Percentiles rank a stretch among this genome's conserved stretches.
Evolutionary conservation across 371 early-diverging fungal species (phyloP).

Genomic region (Dipsacomyces acuminosporus): DNA sequence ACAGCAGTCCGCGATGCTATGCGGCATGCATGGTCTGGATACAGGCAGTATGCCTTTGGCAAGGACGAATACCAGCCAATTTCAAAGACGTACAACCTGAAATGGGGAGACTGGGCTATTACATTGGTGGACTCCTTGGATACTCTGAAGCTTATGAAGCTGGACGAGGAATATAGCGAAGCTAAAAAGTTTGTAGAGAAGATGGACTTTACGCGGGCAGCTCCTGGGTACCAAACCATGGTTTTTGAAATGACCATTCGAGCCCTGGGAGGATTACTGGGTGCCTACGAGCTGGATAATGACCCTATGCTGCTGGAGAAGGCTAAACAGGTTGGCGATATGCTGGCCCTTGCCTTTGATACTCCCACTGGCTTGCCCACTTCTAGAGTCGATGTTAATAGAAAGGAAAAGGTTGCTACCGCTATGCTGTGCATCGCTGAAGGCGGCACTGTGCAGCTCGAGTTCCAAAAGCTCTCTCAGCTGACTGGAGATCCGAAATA

Average conservation of each 20-base stretch:
- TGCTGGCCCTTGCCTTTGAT: conserved; percentile 71
- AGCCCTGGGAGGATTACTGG: conserved; percentile 81
- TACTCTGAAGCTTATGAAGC: conserved; percentile 75
- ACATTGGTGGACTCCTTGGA: conserved; percentile 84
- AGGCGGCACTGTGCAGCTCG: conserved; percentile 81
- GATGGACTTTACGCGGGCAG: conserved; percentile 25
- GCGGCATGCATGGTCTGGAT: conserved; percentile 46
- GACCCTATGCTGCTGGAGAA: conserved; percentile 60
- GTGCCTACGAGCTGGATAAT: conserved; percentile 70
- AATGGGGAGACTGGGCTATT: conserved; percentile 60
- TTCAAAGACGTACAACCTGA: conserved; percentile 32
- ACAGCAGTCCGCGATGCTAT: conserved; percentile 40
- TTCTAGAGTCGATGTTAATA: conserved; percentile 24
- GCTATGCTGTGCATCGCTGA: conserved; percentile 59
- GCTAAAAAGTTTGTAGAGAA: conserved; percentile 63
- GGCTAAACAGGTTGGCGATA: conserved; percentile 75
- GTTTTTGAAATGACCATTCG: conserved; percentile 94
- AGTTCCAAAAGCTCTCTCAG: conserved; percentile 79
- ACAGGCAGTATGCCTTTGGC: conserved; percentile 34
- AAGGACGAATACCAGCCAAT: conserved; percentile 44
- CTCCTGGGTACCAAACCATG: conserved; percentile 54
- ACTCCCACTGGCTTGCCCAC: conserved; percentile 69
- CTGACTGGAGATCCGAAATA: conserved; percentile 59
- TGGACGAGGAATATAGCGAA: conserved; percentile 64
- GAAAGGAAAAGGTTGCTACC: background rate